These are phyloP conservation scores for Phoma sp. DNA, from an alignment of 2,329 filamentous ascomycete species.

Conservation along the genomic window DNA sequence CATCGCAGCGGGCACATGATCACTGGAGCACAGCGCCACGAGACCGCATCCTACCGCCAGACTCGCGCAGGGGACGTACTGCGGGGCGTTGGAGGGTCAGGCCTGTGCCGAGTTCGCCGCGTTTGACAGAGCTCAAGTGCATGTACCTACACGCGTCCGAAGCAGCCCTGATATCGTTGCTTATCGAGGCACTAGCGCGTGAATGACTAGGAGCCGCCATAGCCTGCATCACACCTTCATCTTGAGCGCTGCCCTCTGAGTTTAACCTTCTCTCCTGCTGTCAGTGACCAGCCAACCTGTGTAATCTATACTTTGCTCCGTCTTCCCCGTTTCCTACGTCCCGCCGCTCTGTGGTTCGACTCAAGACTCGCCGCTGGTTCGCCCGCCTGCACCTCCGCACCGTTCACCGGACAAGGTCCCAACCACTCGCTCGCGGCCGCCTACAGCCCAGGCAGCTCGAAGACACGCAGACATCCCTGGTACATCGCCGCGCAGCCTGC, in stretches of 20 bases:
- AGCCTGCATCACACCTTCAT: conserved; percentile 19
- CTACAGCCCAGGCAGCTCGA: conserved; percentile 14
- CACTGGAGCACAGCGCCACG: conserved; percentile 18
- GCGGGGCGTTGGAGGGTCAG: conserved; percentile 10
- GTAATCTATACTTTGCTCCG: background rate
- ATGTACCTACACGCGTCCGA: conserved; percentile 15
- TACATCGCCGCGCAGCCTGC: conserved; percentile 1
- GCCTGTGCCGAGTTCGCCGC: conserved; percentile 4
- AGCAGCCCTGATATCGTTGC: conserved; percentile 6
- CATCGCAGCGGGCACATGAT: conserved; percentile 32
- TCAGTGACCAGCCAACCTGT: too few species aligned
- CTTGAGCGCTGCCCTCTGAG: conserved; percentile 16
- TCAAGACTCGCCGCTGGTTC: conserved; percentile 9
- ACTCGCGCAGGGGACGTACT: conserved; percentile 7
- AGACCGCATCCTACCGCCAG: conserved; percentile 12
- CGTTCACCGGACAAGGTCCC: conserved; percentile 13
- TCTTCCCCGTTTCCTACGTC: background rate
- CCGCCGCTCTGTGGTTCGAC: conserved; percentile 1
- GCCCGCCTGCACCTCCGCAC: conserved; percentile 12
- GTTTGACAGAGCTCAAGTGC: conserved; percentile 9
- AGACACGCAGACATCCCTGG: background rate
- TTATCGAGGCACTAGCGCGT: background rate
- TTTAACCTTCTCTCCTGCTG: background rate
- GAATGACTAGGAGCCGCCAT: conserved; percentile 19
- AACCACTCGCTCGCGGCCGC: conserved; percentile 13